These are phyloP conservation scores for Articulospora tetracladia DNA, from an alignment of 495 filamentous ascomycete genomes.

Conservation along the genomic window DNA sequence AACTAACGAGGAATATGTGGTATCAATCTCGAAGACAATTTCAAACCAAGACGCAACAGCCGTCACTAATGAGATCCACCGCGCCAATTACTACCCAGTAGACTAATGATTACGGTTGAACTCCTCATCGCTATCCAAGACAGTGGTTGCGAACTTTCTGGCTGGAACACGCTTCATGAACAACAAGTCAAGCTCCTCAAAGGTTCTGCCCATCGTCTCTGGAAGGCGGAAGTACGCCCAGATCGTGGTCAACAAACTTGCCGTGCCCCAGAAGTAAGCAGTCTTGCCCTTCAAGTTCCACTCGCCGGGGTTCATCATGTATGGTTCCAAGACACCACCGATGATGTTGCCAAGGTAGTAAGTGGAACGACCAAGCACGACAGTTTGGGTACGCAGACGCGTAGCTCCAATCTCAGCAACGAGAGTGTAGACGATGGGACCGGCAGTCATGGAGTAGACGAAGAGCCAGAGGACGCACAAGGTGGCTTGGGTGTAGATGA, in stretches of 20 bases:
- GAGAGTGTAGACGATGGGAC: constrained; percentile 47
- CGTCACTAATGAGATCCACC: no score
- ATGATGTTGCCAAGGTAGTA: constrained; percentile 35
- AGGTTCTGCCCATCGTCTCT: constrained; percentile 65
- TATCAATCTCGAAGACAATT: no score
- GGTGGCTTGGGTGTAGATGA: constrained; percentile 17
- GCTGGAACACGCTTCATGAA: constrained; percentile 38
- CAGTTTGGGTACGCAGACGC: constrained; percentile 14
- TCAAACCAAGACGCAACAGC: no score
- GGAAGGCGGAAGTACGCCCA: constrained; percentile 74
- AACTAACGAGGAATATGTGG: no score
- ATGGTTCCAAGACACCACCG: constrained; percentile 34
- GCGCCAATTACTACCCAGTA: no score
- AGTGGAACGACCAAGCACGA: constrained; percentile 35
- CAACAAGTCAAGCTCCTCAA: constrained; percentile 67
- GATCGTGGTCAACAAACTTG: constrained; percentile 55
- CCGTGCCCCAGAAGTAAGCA: constrained; percentile 14
- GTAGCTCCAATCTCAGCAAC: constrained; percentile 14
- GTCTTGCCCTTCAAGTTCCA: constrained; percentile 62
- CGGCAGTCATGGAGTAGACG: constrained; percentile 52
- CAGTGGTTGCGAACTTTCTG: background rate
- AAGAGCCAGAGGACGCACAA: constrained; percentile 49
- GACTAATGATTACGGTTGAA: background rate
- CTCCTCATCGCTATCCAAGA: background rate
- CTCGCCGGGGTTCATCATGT: constrained; percentile 66